Evolutionary conservation across 2,329 filamentous ascomycete species (phyloP).

Genomic region (Xylaria multiplex): DNA sequence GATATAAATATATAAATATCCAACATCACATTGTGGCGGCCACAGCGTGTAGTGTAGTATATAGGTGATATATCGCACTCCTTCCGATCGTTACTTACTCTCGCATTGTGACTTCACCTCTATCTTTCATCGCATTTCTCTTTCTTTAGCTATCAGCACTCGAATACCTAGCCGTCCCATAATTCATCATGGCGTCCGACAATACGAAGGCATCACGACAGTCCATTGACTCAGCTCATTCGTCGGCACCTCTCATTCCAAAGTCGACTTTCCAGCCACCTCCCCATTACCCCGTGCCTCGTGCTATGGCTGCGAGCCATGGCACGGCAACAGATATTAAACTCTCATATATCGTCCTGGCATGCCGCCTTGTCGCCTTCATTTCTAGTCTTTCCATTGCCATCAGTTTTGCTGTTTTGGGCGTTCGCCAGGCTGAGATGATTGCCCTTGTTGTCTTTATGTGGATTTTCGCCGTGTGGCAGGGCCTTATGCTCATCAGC

Average conservation of each 20-base stretch:
- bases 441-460: slow-evolving; percentile 10
- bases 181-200: slow-evolving; percentile 5
- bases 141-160: not conserved
- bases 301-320: not conserved
- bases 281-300: not conserved
- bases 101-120: not conserved
- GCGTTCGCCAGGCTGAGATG: not conserved
- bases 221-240: slow-evolving; percentile 30
- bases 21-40: not conserved
- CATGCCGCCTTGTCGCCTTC: slow-evolving; percentile 16
- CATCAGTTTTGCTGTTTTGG: slow-evolving; percentile 1
- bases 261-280: slow-evolving; percentile 2
- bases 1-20: slow-evolving; percentile 6
- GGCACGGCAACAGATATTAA: not conserved
- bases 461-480: slow-evolving; percentile 21
- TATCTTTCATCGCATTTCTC: not conserved
- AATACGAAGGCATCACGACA: slow-evolving; percentile 12
- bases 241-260: slow-evolving; percentile 22
- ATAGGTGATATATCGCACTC: too few relatives aligned
- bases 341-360: not conserved
- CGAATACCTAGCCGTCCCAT: not conserved
- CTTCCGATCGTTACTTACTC: not conserved
- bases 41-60: not conserved
- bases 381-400: slow-evolving; percentile 19
- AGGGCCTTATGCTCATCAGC: slow-evolving; percentile 11